Evolutionary conservation across 1,139 yeast genomes (phyloP), one percentile per base, ranked within the genome.

Genomic region (Scheffersomyces segobiensis): DNA sequence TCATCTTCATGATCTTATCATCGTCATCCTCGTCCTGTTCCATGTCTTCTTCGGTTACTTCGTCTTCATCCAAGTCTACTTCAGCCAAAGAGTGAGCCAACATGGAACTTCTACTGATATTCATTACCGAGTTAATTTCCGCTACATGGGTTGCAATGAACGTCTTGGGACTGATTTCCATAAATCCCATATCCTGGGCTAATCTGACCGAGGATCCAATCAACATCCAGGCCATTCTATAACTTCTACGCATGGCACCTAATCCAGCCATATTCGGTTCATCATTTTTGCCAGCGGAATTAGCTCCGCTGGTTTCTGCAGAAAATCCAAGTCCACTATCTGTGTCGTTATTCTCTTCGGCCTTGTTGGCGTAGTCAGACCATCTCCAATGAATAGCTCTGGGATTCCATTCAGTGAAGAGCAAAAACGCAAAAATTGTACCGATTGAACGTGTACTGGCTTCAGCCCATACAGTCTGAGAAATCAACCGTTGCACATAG

Each of bases 381-480:
- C 93, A 88, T 62, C 93, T 77, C 87, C 93, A 89, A 71, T 93
- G 97, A 61, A 93, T 92, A 5, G 97, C 97, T 57, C 97, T 78
- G 1, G 97, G 97, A 66, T 92, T 92, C 98, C 98, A 93, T 71
- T 93, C 97, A 0, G 97, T 91, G 65, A 93, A 88, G n/a, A 93
- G 75, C 53, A 93, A 75, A 68, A 93, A 91, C 0, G 97, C 93
- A 65, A 89, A 82, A 6, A 92, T 88, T 0, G 97, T 92, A 0
- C 97, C 97, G 6, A 92, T 85, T 0, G 96, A 88, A 62, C 97
- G 77, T 4, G 97, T 89, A 60, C 93, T 87, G 0, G 97, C 96
- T 70, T 91, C 97, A 0, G 97, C 97, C 97, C 97, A 93, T 5
- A 92, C 95, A 0, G 97, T 89, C 70, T 88, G 92, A 1, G 97